Evolutionary conservation across 2,329 filamentous ascomycete species (phyloP).

Genomic region (Daldinia sp.): DNA sequence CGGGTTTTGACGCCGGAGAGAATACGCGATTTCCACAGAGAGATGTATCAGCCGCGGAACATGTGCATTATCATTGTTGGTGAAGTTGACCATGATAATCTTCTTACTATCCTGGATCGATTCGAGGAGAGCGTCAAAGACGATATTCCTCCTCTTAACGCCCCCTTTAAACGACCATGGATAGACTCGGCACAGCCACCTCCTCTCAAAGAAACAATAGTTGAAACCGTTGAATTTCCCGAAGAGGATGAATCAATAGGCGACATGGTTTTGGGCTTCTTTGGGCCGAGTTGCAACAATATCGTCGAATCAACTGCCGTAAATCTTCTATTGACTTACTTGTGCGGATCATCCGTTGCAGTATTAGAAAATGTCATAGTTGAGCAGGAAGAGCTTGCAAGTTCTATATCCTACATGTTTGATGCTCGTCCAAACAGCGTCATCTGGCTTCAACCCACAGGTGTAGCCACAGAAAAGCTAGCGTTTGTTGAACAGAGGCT

Average conservation of each 20-base stretch:
- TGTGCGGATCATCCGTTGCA: constrained; percentile 93
- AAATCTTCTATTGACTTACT: constrained; percentile 83
- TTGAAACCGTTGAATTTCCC: constrained; percentile 89
- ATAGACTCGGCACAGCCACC: constrained; percentile 86
- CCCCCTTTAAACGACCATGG: constrained; percentile 89
- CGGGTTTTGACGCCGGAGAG: constrained; percentile 87
- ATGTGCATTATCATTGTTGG: constrained; percentile 92
- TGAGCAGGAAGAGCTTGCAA: constrained; percentile 91
- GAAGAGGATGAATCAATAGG: constrained; percentile 96
- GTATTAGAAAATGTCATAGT: constrained; percentile 92
- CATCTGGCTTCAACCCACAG: constrained; percentile 86
- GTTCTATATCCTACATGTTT: constrained; percentile 82
- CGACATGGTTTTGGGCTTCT: constrained; percentile 86
- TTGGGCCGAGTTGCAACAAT: constrained; percentile 86
- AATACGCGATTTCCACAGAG: constrained; percentile 92
- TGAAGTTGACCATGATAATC: constrained; percentile 84
- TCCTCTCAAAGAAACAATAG: constrained; percentile 74
- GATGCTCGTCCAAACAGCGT: constrained; percentile 85
- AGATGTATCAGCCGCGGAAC: constrained; percentile 99
- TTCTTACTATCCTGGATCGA: constrained; percentile 83
- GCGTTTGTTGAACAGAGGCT: constrained; percentile 86
- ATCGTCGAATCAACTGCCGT: constrained; percentile 76
- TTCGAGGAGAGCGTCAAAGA: constrained; percentile 91
- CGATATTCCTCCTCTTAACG: constrained; percentile 79
- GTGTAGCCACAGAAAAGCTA: constrained; percentile 88